phyloP scores from a whole-genome alignment of 768 basidiomycete genomes.

The Tylopilus cervinicoccineus region DNA sequence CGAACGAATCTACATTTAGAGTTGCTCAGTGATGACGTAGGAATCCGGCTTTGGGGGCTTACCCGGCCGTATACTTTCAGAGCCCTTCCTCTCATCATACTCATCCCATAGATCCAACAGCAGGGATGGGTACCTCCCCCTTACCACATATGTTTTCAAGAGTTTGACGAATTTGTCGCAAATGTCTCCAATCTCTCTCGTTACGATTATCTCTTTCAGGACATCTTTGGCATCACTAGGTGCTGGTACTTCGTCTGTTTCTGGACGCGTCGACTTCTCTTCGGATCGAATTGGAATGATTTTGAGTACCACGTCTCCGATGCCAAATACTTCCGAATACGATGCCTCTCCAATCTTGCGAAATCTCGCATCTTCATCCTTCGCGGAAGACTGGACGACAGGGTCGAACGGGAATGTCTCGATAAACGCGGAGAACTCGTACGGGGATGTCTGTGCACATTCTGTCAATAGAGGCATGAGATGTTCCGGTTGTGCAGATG shows the following conservation, averaged over 20 bases:
- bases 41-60: constrained; percentile 14
- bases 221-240: constrained; percentile 73
- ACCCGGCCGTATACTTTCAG: constrained; percentile 86
- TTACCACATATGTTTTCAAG: constrained; percentile 80
- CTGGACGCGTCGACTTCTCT: constrained; percentile 21
- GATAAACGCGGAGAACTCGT: constrained; percentile 82
- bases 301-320: constrained; percentile 87
- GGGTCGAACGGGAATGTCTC: constrained; percentile 75
- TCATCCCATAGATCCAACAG: constrained; percentile 86
- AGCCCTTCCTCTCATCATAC: constrained; percentile 69
- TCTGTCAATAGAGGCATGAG: constrained; percentile 64
- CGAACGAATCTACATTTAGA: constrained; percentile 58
- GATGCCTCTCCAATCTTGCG: constrained; percentile 94
- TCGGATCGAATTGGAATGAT: constrained; percentile 74
- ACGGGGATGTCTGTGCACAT: constrained; percentile 63
- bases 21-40: constrained; percentile 6
- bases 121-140: constrained; percentile 76
- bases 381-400: constrained; percentile 42
- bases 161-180: constrained; percentile 78
- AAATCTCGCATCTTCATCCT: constrained; percentile 41
- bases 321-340: constrained; percentile 93
- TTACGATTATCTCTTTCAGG: constrained; percentile 77
- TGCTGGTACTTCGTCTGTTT: constrained; percentile 53
- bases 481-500: constrained; percentile 45
- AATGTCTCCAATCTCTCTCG: constrained; percentile 70